phyloP scores from a whole-genome alignment of 2,329 filamentous ascomycete genomes.

The Magnaporthiopsis rhizophila region DNA sequence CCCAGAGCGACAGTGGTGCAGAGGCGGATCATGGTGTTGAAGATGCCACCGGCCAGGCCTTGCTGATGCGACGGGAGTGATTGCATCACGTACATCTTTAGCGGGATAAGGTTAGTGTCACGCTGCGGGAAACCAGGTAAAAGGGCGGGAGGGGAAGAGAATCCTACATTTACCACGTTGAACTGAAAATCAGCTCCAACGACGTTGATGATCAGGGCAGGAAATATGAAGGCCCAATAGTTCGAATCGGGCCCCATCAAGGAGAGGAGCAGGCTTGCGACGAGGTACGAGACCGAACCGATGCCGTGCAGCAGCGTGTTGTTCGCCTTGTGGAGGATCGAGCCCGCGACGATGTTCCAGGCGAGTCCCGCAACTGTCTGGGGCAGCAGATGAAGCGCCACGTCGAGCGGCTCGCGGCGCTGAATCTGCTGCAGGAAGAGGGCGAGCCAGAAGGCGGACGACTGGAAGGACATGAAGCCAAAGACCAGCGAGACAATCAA shows the following conservation, averaged over 20 bases:
- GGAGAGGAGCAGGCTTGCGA: conserved; percentile 41
- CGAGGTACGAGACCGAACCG: conserved; percentile 31
- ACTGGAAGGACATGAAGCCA: conserved; percentile 55
- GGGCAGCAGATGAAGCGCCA: conserved; percentile 57
- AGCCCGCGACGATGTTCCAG: conserved; percentile 55
- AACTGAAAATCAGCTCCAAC: conserved; percentile 63
- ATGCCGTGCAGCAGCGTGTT: conserved; percentile 53
- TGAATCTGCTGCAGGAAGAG: conserved; percentile 57
- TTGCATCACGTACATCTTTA: conserved; percentile 60
- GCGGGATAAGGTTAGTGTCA: not conserved
- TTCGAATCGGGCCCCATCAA: conserved; percentile 45
- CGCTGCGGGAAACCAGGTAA: not conserved
- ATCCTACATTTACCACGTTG: conserved; percentile 57
- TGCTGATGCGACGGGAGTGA: conserved; percentile 55
- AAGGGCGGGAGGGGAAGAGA: too few relatives aligned
- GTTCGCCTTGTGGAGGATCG: conserved; percentile 53
- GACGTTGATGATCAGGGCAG: conserved; percentile 50
- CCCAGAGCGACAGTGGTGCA: conserved; percentile 52
- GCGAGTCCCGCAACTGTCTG: conserved; percentile 55
- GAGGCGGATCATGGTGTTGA: conserved; percentile 58
- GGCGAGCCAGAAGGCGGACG: conserved; percentile 54
- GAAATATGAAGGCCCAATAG: conserved; percentile 62
- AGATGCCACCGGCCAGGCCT: conserved; percentile 58
- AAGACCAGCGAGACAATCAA: conserved; percentile 48
- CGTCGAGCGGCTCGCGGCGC: conserved; percentile 43